These are phyloP conservation scores for Stephania japonica DNA, from an alignment of 164 flowering plant genomes.

Conservation along the genomic window DNA sequence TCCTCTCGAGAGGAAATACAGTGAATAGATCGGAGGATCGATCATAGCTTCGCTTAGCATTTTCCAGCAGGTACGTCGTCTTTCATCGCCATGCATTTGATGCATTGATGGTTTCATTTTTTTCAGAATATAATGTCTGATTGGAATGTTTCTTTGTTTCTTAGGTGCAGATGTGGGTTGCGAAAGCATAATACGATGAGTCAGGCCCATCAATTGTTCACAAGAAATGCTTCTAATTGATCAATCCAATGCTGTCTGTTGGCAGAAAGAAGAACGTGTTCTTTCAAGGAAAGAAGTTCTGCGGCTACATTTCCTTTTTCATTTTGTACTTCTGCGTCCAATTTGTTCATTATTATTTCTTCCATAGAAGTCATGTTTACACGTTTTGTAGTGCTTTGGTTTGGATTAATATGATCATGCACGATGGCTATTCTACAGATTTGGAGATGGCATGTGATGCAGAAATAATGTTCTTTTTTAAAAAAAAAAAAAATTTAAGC, in stretches of 20 bases:
- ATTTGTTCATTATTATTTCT: conserved; percentile 16
- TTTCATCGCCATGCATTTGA: background rate
- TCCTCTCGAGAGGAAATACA: conserved; percentile 39
- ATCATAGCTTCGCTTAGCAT: conserved; percentile 39
- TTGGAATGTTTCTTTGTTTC: background rate
- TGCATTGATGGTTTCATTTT: background rate
- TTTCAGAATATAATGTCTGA: background rate
- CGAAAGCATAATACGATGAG: conserved; percentile 34
- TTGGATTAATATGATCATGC: conserved; percentile 10
- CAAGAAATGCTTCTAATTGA: conserved; percentile 34
- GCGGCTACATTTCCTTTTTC: conserved; percentile 1
- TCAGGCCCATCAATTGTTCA: conserved; percentile 40
- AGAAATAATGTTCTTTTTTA: no score
- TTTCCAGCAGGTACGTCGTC: conserved; percentile 30
- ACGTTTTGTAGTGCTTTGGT: conserved; percentile 4
- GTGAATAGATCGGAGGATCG: conserved; percentile 40
- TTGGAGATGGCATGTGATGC: background rate
- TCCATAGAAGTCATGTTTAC: conserved; percentile 10
- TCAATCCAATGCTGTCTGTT: background rate
- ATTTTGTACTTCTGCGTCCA: conserved; percentile 7
- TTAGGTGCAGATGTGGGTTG: conserved; percentile 36
- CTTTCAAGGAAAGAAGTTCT: background rate
- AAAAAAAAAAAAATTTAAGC: no score
- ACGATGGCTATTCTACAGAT: background rate
- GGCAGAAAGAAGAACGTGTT: background rate